These are phyloP conservation scores for Rhodotorula glutinis DNA, from an alignment of 1,284 basidiomycete genomes.

Conservation along the genomic window DNA sequence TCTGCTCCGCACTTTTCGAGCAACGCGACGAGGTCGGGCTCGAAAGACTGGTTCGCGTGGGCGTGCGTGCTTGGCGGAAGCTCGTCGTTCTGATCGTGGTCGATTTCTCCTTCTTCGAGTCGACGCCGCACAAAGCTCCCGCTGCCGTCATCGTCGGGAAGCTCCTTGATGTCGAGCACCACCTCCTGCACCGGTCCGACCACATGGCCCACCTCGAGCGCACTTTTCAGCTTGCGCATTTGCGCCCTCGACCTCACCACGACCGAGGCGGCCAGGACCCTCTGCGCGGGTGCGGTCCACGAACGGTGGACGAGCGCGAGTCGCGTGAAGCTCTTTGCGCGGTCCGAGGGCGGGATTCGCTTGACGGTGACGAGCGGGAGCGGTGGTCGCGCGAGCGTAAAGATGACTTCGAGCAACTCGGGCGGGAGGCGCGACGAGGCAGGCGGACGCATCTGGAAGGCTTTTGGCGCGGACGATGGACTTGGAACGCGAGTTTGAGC, in stretches of 20 bases:
- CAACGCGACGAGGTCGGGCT: neutral
- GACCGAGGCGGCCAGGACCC: constrained; percentile 1
- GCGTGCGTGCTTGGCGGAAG: too few species aligned
- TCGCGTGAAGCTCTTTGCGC: neutral
- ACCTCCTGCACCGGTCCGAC: constrained; percentile 14
- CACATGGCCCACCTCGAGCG: neutral
- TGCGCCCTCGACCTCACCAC: constrained; percentile 1
- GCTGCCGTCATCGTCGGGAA: neutral
- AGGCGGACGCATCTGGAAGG: neutral
- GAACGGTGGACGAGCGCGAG: constrained; percentile 16
- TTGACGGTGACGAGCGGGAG: neutral
- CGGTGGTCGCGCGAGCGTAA: constrained; percentile 8
- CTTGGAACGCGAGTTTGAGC: neutral
- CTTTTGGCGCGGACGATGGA: neutral
- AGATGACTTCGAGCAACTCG: constrained; percentile 17
- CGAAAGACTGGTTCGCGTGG: neutral
- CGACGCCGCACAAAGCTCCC: too few species aligned
- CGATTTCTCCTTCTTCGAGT: too few species aligned
- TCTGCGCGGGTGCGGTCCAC: constrained; percentile 6
- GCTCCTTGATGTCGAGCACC: constrained; percentile 18
- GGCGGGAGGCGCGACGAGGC: constrained; percentile 10
- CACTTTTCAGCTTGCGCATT: neutral
- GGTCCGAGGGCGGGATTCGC: neutral
- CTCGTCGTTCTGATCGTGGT: neutral
- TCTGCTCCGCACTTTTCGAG: neutral